Evolutionary conservation across 768 basidiomycete species (phyloP), one percentile per base, ranked within the genome.

Genomic region (Chalciporus sphaerocephalus): DNA sequence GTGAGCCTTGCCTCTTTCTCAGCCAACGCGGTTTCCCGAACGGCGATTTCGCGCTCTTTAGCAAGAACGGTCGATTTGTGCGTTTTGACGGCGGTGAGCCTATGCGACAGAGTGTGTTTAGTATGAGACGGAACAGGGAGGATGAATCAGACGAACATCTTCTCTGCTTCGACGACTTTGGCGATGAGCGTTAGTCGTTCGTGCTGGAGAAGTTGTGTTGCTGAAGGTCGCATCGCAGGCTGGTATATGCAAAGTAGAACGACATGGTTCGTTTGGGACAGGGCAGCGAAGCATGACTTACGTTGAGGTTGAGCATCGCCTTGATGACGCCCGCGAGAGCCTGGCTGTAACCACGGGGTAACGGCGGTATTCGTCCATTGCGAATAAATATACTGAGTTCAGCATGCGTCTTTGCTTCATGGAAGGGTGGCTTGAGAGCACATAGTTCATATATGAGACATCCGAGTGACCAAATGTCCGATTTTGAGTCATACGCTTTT

Each of bases 401-500:
- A 2, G 79, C 74, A 49, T 94, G 91, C 0, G 92, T 94, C 64
- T 90, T 86, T 1, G 93, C 92, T 65, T 91, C 91, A 55, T 93
- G 87, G 60, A 96, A 96, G 5, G 92, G 93, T 0, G 93, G 93
- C 56, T 87, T 87, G 42, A 93, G 74, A 0, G 95, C 92, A 53
- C 95, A 98, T 30, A 98, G 79, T 68, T 98, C 96, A 65, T 90
- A 98, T 20, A 97, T 90, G 23, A 98, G 76, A 68, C 96, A 99
- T 1, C 96, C 96, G 22, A 98, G 75, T 4, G 92, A 94, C 96
- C 96, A 99, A 38, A 99, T 97, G 60, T 99, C 96, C 0, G 90
- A 92, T 69, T 98, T 99, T 6, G 91, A 87, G 69, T 97, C 96
- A 67, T 99, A 99, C 3, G 91, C 81, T 62, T 91, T 93, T 62